These are phyloP conservation scores for Pelargonium citronellum DNA, from an alignment of 441 rosid species.

Conservation along the genomic window DNA sequence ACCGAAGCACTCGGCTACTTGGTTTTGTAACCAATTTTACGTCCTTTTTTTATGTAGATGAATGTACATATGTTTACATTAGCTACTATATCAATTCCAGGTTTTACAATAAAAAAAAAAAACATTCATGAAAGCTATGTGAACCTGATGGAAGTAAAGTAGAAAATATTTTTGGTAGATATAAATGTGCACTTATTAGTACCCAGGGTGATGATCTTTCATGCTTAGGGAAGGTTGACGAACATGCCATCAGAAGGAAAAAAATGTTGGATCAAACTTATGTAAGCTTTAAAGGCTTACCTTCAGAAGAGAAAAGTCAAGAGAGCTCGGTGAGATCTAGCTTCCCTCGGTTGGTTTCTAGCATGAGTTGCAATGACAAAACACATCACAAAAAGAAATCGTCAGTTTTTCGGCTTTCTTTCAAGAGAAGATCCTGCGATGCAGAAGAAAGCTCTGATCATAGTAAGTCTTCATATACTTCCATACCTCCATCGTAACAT, in stretches of 20 bases:
- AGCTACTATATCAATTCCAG: too few relatives aligned
- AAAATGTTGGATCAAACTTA: conserved; percentile 38
- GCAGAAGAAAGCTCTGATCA: conserved; percentile 57
- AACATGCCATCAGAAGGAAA: conserved; percentile 41
- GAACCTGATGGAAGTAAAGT: conserved; percentile 60
- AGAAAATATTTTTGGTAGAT: conserved; percentile 36
- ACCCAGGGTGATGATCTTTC: conserved; percentile 35
- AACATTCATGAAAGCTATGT: conserved; percentile 48
- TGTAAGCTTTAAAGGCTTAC: conserved; percentile 64
- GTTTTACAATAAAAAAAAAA: too few relatives aligned
- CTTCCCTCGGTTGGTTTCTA: conserved; percentile 49
- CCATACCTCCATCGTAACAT: not conserved
- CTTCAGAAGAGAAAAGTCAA: conserved; percentile 38
- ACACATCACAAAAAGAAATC: conserved; percentile 48
- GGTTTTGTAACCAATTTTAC: not conserved
- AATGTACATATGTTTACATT: too few relatives aligned
- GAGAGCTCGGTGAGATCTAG: conserved; percentile 38
- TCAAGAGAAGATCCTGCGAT: conserved; percentile 73
- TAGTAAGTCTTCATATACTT: conserved; percentile 31
- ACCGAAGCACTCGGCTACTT: not conserved
- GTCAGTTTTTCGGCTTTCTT: conserved; percentile 63
- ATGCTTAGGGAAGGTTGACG: conserved; percentile 41
- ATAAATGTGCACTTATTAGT: conserved; percentile 30
- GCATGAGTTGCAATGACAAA: conserved; percentile 64
- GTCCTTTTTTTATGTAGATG: not conserved